Evolutionary conservation across 257 asterid genomes (phyloP).

Genomic region (Buddleja alternifolia): DNA sequence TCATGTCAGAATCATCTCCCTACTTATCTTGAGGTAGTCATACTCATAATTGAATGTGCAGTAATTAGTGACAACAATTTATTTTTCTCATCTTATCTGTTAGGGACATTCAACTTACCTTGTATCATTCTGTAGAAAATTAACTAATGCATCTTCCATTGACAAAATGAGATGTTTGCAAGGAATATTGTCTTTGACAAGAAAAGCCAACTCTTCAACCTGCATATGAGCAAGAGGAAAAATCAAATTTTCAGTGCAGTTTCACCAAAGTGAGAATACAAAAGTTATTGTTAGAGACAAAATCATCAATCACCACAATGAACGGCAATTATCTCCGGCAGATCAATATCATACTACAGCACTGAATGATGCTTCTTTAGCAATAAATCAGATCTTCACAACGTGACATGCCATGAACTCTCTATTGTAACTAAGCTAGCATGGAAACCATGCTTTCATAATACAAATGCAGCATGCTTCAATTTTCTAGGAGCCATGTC

Average conservation of each 20-base stretch:
- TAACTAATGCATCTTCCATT: conserved; percentile 68
- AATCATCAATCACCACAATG: background rate
- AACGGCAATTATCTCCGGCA: background rate
- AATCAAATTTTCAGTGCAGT: background rate
- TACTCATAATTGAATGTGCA: background rate
- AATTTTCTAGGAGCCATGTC: background rate
- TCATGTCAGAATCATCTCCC: conserved; percentile 8
- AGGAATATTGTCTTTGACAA: conserved; percentile 76
- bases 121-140: conserved; percentile 68
- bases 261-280: background rate
- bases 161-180: conserved; percentile 88
- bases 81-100: conserved; percentile 13
- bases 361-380: background rate
- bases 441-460: background rate
- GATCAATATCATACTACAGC: background rate
- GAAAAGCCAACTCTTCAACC: conserved; percentile 95
- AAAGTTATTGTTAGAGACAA: background rate
- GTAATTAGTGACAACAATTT: background rate
- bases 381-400: conserved; percentile 16
- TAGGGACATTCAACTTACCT: conserved; percentile 52
- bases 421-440: conserved; percentile 4
- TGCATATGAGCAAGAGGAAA: conserved; percentile 37
- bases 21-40: conserved; percentile 6
- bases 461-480: background rate
- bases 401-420: background rate